Conservation (phyloP, 2,329 filamentous ascomycete genomes). For the Hymenoscyphus albidus region DNA sequence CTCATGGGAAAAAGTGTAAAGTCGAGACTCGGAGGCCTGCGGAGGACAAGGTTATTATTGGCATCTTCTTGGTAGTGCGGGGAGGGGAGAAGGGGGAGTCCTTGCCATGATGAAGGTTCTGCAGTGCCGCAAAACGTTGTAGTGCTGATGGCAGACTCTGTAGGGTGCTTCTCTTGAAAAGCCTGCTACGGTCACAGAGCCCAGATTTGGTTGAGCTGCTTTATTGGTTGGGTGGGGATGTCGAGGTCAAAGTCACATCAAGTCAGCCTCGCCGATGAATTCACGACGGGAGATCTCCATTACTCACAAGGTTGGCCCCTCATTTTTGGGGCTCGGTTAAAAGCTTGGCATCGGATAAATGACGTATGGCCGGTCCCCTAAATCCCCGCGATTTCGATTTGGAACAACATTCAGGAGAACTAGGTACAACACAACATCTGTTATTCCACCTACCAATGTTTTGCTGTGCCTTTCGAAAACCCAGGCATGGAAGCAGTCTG, state of each 20-base stretch:
- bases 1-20: slow-evolving; percentile 90
- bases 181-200: not conserved
- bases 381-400: not conserved
- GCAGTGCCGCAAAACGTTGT: not conserved
- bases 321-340: slow-evolving; percentile 3
- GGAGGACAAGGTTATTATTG: not conserved
- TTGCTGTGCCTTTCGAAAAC: not conserved
- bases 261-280: not conserved
- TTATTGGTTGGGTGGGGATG: not conserved
- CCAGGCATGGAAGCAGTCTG: not conserved
- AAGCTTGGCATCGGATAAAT: slow-evolving; percentile 28
- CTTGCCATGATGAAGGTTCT: not conserved
- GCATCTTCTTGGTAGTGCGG: not conserved
- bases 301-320: not conserved
- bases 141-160: not conserved
- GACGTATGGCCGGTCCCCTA: not conserved
- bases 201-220: not conserved
- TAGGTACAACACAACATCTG: not conserved
- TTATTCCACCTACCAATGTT: not conserved
- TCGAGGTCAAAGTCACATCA: not conserved
- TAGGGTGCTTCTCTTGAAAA: not conserved
- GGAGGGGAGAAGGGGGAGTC: not conserved
- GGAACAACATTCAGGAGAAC: not conserved
- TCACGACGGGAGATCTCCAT: not conserved
- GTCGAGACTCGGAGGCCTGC: slow-evolving; percentile 68